A percentile compares a stretch with the other conserved stretches of the same genome.
Conservation (phyloP, 2,329 filamentous ascomycete genomes). For the Didymosphaeria variabile region DNA sequence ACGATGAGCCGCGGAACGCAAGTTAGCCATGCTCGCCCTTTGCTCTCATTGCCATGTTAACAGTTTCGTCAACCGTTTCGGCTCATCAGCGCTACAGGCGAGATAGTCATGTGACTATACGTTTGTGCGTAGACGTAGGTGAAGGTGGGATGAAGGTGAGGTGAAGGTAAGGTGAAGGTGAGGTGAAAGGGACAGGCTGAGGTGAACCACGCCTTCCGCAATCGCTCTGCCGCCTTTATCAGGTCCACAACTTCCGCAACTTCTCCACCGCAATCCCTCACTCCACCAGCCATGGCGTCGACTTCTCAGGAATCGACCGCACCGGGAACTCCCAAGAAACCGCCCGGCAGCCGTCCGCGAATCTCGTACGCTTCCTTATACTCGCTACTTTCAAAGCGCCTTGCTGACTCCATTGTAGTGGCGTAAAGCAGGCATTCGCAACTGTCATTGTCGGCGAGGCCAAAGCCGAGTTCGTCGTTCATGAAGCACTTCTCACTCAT, state of each 20-base stretch:
- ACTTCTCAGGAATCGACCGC: background rate
- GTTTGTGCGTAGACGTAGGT: too few species aligned
- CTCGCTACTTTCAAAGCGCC: background rate
- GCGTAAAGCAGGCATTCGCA: background rate
- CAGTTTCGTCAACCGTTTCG: too few species aligned
- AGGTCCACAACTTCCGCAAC: too few species aligned
- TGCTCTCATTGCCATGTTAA: too few species aligned
- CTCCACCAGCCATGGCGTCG: background rate
- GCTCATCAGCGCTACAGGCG: too few species aligned
- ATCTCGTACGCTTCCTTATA: background rate
- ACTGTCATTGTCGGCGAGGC: slow-evolving; percentile 15
- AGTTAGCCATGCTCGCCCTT: too few species aligned
- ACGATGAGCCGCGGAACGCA: too few species aligned
- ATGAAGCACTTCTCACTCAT: slow-evolving; percentile 22
- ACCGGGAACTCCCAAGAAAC: too few species aligned
- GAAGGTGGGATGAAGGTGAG: too few species aligned
- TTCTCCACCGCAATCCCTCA: background rate
- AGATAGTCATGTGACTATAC: too few species aligned
- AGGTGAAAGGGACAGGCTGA: too few species aligned
- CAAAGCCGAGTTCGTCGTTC: slow-evolving; percentile 8
- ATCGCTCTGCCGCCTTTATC: background rate
- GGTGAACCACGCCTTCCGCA: background rate
- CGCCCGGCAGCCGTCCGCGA: background rate
- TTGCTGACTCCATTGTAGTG: background rate
- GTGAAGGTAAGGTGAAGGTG: too few species aligned